Percentiles rank a stretch among this genome's conserved stretches.
phyloP scores from a whole-genome alignment of 768 basidiomycete species.

The Astraeus odoratus region DNA sequence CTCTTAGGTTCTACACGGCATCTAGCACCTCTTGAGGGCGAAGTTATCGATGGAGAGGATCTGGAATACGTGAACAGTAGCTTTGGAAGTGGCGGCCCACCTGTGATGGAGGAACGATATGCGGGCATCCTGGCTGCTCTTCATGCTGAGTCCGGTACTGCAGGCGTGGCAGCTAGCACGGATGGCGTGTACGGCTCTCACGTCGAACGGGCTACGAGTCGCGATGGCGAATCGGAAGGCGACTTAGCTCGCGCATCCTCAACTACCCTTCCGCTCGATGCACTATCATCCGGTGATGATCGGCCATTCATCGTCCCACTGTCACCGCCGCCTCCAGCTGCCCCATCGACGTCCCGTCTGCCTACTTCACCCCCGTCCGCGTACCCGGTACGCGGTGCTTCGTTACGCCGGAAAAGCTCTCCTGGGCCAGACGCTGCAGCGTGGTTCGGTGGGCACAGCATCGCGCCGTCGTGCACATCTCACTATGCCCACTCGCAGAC shows the following conservation, averaged over 20 bases:
- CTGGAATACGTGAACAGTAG: constrained; percentile 3
- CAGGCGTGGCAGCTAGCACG: constrained; percentile 20
- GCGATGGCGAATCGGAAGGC: constrained; percentile 5
- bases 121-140: constrained; percentile 22
- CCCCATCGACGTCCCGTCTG: neutral
- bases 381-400: constrained; percentile 9
- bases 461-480: constrained; percentile 21
- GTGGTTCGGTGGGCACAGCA: constrained; percentile 20
- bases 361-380: constrained; percentile 22
- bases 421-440: constrained; percentile 22
- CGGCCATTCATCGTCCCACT: constrained; percentile 12
- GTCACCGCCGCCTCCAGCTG: constrained; percentile 20
- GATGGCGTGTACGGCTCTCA: constrained; percentile 22
- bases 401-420: constrained; percentile 16
- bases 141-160: constrained; percentile 8
- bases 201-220: constrained; percentile 5
- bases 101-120: constrained; percentile 20
- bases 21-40: constrained; percentile 17
- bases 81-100: neutral
- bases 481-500: constrained; percentile 25
- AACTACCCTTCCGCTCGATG: constrained; percentile 17
- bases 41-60: constrained; percentile 14
- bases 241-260: constrained; percentile 15
- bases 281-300: constrained; percentile 9
- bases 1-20: constrained; percentile 7